phyloP scores from a whole-genome alignment of 345 rosid species.

The Citrus medica region DNA sequence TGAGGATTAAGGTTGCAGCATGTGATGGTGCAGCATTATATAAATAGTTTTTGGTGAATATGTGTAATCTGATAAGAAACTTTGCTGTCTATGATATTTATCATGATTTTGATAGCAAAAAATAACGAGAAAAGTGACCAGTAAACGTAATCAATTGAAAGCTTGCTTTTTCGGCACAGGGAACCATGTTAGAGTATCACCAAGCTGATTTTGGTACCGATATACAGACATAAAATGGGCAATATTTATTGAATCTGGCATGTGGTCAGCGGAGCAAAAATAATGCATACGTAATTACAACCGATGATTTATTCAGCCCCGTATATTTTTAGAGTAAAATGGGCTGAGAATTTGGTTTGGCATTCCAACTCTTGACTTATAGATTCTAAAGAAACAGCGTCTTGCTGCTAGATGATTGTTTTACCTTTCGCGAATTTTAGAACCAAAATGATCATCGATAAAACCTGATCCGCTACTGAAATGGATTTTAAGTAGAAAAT shows the following conservation, averaged over 20 bases:
- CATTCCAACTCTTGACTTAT: not conserved
- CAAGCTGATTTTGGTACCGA: not conserved
- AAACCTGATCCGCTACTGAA: not conserved
- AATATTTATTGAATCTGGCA: not conserved
- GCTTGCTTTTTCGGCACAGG: not conserved
- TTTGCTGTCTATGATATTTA: not conserved
- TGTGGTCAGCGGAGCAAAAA: not conserved
- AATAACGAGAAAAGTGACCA: not conserved
- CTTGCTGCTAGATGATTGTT: not conserved
- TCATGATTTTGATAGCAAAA: not conserved
- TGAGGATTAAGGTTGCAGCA: not conserved
- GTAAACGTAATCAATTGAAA: not conserved
- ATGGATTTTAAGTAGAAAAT: not conserved
- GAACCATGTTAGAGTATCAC: slow-evolving; percentile 4
- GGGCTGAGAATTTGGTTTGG: not conserved
- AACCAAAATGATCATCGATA: not conserved
- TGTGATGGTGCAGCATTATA: not conserved
- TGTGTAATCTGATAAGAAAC: not conserved
- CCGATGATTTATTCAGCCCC: not conserved
- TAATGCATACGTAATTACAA: not conserved
- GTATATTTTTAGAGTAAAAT: accelerated
- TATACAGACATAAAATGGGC: not conserved
- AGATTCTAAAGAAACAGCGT: not conserved
- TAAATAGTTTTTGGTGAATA: not conserved
- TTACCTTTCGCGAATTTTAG: not conserved